Evolutionary conservation across 177 flowering plant species (phyloP).

Genomic region (Tripterygium wilfordii): DNA sequence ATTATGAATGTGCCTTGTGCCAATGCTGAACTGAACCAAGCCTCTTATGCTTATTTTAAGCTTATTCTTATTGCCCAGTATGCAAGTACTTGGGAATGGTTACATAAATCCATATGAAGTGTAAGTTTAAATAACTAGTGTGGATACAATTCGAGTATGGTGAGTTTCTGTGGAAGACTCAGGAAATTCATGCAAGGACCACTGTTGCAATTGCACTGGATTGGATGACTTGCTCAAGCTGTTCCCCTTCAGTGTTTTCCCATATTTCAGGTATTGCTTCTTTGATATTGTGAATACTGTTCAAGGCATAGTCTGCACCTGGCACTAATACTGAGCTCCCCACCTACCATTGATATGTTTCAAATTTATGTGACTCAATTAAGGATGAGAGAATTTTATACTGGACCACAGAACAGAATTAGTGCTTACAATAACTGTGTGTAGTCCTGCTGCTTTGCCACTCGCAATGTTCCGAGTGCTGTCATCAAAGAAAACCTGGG

Average conservation of each 20-base stretch:
- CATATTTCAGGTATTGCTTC: constrained; percentile 90
- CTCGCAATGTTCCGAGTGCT: constrained; percentile 76
- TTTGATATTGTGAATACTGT: constrained; percentile 83
- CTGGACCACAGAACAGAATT: no score
- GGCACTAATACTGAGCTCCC: constrained; percentile 61
- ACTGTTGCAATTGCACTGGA: constrained; percentile 50
- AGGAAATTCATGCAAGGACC: constrained; percentile 65
- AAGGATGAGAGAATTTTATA: no score
- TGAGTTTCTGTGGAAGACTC: no score
- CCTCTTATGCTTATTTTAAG: no score
- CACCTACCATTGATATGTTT: constrained; percentile 57
- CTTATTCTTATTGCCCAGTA: no score
- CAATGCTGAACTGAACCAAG: constrained; percentile 58
- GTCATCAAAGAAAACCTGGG: constrained; percentile 91
- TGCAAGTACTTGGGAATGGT: no score
- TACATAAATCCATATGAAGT: no score
- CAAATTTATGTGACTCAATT: no score
- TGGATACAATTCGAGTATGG: no score
- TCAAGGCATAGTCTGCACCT: constrained; percentile 73
- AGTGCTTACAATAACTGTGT: constrained; percentile 71
- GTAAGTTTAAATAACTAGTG: no score
- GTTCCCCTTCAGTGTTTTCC: constrained; percentile 59
- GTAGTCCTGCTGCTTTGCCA: constrained; percentile 78
- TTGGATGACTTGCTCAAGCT: constrained; percentile 39
- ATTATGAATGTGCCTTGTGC: no score